These are phyloP conservation scores for Aspergillus viridinutans DNA, from an alignment of 2,329 filamentous ascomycete species.

Conservation along the genomic window DNA sequence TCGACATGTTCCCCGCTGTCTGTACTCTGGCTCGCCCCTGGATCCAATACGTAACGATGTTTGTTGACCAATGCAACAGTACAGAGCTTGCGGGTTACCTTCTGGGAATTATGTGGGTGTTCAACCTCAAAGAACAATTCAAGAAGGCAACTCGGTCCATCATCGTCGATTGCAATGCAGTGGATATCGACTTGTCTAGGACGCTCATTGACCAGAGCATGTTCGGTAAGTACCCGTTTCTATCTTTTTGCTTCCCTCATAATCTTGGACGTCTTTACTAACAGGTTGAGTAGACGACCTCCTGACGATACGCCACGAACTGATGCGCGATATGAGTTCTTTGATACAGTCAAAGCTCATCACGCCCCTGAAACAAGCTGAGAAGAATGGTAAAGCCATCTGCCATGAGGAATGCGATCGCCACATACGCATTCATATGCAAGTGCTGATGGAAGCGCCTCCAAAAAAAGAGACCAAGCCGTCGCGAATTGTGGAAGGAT, in stretches of 20 bases:
- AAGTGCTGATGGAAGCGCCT: not conserved
- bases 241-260: not conserved
- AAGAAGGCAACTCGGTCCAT: not conserved
- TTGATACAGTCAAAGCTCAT: not conserved
- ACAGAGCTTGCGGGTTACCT: not conserved
- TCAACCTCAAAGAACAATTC: not conserved
- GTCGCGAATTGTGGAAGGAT: not conserved
- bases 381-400: not conserved
- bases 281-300: not conserved
- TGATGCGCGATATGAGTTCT: not conserved
- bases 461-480: not conserved
- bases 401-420: not conserved
- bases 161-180: not conserved
- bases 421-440: not conserved
- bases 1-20: not conserved
- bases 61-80: not conserved
- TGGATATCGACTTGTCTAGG: not conserved
- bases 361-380: not conserved
- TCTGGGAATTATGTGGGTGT: not conserved
- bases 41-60: not conserved
- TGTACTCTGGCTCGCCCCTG: not conserved
- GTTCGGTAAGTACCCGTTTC: not conserved
- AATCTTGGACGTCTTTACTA: no score
- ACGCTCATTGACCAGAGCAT: not conserved
- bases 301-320: not conserved